Evolutionary conservation across 192 early-diverging fungal species (phyloP).

Genomic region (Coemansia sp.): DNA sequence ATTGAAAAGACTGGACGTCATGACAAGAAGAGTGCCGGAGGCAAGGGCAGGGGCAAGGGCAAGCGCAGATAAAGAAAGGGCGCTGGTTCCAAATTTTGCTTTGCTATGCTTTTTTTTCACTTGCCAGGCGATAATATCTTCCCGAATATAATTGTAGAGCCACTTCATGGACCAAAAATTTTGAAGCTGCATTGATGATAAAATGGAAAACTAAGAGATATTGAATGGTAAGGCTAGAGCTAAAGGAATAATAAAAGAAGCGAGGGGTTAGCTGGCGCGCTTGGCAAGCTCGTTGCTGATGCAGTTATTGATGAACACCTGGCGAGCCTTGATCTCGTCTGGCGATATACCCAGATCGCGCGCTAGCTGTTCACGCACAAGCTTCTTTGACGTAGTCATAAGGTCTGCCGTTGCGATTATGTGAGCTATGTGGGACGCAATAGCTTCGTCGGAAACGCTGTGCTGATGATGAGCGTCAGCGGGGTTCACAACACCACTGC

Average conservation of each 20-base stretch:
- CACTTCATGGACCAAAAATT: too few relatives aligned
- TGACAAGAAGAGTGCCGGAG: constrained; percentile 10
- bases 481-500: not conserved
- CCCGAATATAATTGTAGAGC: too few relatives aligned
- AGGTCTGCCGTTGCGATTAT: constrained; percentile 87
- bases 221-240: constrained; percentile 1
- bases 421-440: constrained; percentile 65
- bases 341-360: constrained; percentile 30
- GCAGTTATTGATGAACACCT: constrained; percentile 42
- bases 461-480: not conserved
- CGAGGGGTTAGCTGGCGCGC: constrained; percentile 17
- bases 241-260: not conserved
- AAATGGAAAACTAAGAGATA: not conserved
- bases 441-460: constrained; percentile 68
- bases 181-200: not conserved
- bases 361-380: constrained; percentile 74
- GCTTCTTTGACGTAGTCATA: constrained; percentile 96
- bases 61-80: not conserved
- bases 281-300: constrained; percentile 45
- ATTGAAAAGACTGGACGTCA: constrained; percentile 60
- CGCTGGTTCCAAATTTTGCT: too few relatives aligned
- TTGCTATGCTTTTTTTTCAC: too few relatives aligned
- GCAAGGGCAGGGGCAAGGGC: constrained; percentile 24
- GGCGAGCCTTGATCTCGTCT: constrained; percentile 33
- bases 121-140: too few relatives aligned